Percentiles rank a stretch among this genome's conserved stretches.
Conservation (phyloP, 371 early-diverging fungal species). For the Rhizomucor miehei region DNA sequence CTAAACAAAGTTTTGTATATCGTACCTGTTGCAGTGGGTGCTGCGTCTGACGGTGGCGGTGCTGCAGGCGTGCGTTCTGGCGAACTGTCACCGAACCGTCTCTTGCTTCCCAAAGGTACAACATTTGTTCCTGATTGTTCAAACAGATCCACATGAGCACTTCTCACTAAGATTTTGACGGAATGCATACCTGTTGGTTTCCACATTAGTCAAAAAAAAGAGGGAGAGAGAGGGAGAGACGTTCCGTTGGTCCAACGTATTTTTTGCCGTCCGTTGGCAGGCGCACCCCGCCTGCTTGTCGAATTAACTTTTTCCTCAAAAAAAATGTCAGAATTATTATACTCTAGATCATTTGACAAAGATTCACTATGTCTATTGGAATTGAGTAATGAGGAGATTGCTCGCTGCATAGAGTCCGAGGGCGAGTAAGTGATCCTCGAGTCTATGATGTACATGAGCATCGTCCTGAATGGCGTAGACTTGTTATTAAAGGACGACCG, state of each 20-base stretch:
- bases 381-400: slow-evolving; percentile 16
- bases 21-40: slow-evolving; percentile 2
- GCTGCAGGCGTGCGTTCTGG: slow-evolving; percentile 10
- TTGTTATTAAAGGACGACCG: slow-evolving; percentile 43
- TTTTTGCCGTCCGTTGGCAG: too few relatives aligned
- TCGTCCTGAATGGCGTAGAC: slow-evolving; percentile 9
- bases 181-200: slow-evolving; percentile 23
- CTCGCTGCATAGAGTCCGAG: slow-evolving; percentile 24
- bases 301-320: too few relatives aligned
- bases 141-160: not conserved
- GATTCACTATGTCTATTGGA: slow-evolving; percentile 23
- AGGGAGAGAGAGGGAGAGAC: not conserved
- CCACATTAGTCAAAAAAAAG: slow-evolving; percentile 13
- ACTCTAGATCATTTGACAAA: slow-evolving; percentile 22
- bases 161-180: too few relatives aligned
- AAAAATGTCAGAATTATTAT: slow-evolving; percentile 20
- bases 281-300: too few relatives aligned
- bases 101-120: slow-evolving; percentile 40
- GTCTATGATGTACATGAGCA: not conserved
- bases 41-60: not conserved
- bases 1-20: too few relatives aligned
- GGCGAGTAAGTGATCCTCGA: slow-evolving; percentile 13
- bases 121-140: slow-evolving; percentile 38
- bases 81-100: slow-evolving; percentile 25
- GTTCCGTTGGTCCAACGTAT: too few relatives aligned